Base-by-base conservation (phyloP, 768 basidiomycete genomes). In the Termitomyces sp. region DNA sequence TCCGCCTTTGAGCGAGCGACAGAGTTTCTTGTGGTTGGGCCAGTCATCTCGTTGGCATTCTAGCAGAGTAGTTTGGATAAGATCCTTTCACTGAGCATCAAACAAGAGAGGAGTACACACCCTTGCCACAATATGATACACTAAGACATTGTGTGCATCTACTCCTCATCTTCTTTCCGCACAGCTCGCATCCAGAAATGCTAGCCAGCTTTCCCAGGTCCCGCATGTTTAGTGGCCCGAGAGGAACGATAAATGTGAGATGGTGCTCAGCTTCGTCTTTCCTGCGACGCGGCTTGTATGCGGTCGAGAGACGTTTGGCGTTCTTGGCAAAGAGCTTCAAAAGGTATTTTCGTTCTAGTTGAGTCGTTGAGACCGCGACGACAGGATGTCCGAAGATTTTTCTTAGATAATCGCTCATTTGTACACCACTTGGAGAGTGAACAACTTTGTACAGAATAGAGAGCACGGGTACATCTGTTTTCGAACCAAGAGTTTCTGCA, bases 11-110 rank as follows among this genome's bases (percentile, higher is more conserved):
- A 78, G 64, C 3, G 74, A 66, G 14, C 63, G 66, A 58, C 76
- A 78, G 0, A 62, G 47, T 0, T 45, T 44, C 59, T 73, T 74
- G 61, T 77, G 76, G 6, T 63, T 56, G 28, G 64, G 62, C 76
- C 76, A 79, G 57, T 77, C 72, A n/a, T 54, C 58, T 15, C 53
- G 64, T 57, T 76, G 77, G 51, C 77, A 77, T 40, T 70, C 76
- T 75, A 40, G 10, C n/a, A 12, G 8, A 42, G 8, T 30, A 53
- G 17, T 35, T 34, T 15, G 21, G 15, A 19, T 10, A 22, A 2
- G 17, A 10, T 21, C 15, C 14, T 14, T 42, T 21, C 21, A 12
- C 11, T 42, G 12, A 11, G 21, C 21, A 35, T 9, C 38, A 10
- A 11, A 22, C 21, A 22, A 22, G 24, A 14, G 6, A 34, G 4